phyloP scores from a whole-genome alignment of 2,329 filamentous ascomycete species.

The Septoria linicola region DNA sequence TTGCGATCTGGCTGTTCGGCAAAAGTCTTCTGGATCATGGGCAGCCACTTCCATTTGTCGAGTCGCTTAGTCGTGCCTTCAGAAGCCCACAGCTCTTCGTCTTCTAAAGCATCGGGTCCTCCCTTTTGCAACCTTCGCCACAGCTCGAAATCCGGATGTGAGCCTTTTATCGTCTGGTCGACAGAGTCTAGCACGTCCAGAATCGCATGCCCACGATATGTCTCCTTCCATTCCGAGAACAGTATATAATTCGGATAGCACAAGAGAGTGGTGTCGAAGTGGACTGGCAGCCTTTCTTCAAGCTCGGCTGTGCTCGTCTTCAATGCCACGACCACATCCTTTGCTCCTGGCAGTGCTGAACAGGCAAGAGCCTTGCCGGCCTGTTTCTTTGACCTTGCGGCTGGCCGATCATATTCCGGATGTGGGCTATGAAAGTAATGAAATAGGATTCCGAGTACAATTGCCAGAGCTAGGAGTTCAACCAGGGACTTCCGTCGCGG shows the following conservation, averaged over 20 bases:
- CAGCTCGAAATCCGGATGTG: conserved; percentile 32
- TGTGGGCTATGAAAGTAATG: conserved; percentile 12
- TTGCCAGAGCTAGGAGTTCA: conserved; percentile 11
- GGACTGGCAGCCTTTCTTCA: conserved; percentile 33
- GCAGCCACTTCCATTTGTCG: conserved; percentile 54
- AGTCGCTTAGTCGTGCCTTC: conserved; percentile 38
- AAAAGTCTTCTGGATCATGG: conserved; percentile 43
- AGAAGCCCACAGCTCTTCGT: conserved; percentile 32
- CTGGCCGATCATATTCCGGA: conserved; percentile 11
- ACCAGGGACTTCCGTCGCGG: conserved; percentile 13
- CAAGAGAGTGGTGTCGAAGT: conserved; percentile 38
- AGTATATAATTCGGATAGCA: conserved; percentile 39
- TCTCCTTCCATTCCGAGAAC: conserved; percentile 42
- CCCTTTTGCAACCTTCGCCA: conserved; percentile 29
- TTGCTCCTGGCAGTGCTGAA: conserved; percentile 33
- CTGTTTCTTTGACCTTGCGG: conserved; percentile 8
- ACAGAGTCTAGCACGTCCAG: conserved; percentile 33
- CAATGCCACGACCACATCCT: conserved; percentile 56
- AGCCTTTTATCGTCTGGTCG: conserved; percentile 15
- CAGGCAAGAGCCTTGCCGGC: conserved; percentile 20
- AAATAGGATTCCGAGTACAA: conserved; percentile 8
- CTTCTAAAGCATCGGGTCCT: conserved; percentile 35
- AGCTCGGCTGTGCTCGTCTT: conserved; percentile 38
- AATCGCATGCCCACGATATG: conserved; percentile 37
- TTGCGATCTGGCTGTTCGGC: conserved; percentile 45